These are phyloP conservation scores for Macroventuria anomochaeta DNA, from an alignment of 2,329 filamentous ascomycete species.

Conservation along the genomic window DNA sequence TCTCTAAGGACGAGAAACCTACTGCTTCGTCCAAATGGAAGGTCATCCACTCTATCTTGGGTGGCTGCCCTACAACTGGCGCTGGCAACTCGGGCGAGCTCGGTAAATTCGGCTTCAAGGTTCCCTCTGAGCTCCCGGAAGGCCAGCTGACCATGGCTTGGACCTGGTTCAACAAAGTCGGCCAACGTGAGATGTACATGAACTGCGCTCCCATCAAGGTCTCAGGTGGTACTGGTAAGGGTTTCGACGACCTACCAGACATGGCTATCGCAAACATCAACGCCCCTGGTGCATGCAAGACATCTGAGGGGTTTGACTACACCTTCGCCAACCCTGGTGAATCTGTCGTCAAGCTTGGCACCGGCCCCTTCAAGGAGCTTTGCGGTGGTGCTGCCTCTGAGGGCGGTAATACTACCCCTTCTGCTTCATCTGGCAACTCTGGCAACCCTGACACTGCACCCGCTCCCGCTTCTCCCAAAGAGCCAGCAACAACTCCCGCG, in stretches of 20 bases:
- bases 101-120: conserved; percentile 68
- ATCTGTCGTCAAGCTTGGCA: conserved; percentile 50
- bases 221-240: conserved; percentile 57
- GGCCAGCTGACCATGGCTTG: conserved; percentile 82
- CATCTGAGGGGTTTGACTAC: conserved; percentile 52
- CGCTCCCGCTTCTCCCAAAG: conserved; percentile 4
- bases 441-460: conserved; percentile 13
- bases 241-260: conserved; percentile 67
- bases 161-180: conserved; percentile 90
- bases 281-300: conserved; percentile 56
- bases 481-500: conserved; percentile 6
- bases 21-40: conserved; percentile 75
- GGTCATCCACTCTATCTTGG: conserved; percentile 86
- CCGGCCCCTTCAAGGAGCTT: conserved; percentile 33
- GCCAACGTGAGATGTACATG: conserved; percentile 96
- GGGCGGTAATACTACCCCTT: conserved; percentile 7
- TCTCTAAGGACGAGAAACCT: conserved; percentile 77
- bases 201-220: conserved; percentile 82
- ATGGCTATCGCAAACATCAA: conserved; percentile 76
- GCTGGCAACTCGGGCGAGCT: conserved; percentile 46
- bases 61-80: conserved; percentile 71
- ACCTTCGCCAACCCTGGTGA: conserved; percentile 71
- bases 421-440: conserved; percentile 9
- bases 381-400: conserved; percentile 29
- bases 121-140: conserved; percentile 74